Conservation (phyloP, 768 basidiomycete genomes). For the Kwoniella heveanensis region DNA sequence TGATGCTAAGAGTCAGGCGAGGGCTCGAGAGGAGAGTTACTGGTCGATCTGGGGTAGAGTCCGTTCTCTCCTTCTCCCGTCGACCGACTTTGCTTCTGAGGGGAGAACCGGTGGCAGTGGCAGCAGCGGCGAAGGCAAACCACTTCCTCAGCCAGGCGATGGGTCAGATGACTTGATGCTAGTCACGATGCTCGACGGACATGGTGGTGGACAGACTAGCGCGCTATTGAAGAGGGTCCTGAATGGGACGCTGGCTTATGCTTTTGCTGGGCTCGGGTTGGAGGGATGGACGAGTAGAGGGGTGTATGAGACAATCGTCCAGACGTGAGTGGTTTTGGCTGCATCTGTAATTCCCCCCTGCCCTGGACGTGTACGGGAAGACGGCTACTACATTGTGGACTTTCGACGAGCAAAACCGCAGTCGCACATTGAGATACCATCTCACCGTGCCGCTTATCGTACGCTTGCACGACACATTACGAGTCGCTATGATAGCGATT, state of each 20-base stretch:
- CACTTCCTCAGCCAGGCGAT: background rate
- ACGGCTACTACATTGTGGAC: too few relatives aligned
- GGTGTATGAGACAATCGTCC: background rate
- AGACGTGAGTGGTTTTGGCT: background rate
- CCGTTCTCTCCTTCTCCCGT: background rate
- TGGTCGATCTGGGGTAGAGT: background rate
- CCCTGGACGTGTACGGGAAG: too few relatives aligned
- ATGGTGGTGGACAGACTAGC: constrained; percentile 6
- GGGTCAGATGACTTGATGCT: constrained; percentile 7
- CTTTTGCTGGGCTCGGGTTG: background rate
- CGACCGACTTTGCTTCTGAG: background rate
- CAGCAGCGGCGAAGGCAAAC: background rate
- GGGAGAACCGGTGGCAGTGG: background rate
- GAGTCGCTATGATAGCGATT: too few relatives aligned
- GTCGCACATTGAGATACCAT: too few relatives aligned
- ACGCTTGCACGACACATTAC: too few relatives aligned
- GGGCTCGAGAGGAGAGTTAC: background rate
- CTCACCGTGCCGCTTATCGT: too few relatives aligned
- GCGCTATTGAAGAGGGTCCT: constrained; percentile 2
- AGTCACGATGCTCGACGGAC: constrained; percentile 9
- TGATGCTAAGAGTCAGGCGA: background rate
- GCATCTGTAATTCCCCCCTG: too few relatives aligned
- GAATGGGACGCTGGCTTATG: background rate
- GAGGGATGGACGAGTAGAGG: background rate
- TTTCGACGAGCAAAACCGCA: too few relatives aligned